phyloP scores from a whole-genome alignment of 2,329 filamentous ascomycete genomes.

The Claviceps pazoutovae region DNA sequence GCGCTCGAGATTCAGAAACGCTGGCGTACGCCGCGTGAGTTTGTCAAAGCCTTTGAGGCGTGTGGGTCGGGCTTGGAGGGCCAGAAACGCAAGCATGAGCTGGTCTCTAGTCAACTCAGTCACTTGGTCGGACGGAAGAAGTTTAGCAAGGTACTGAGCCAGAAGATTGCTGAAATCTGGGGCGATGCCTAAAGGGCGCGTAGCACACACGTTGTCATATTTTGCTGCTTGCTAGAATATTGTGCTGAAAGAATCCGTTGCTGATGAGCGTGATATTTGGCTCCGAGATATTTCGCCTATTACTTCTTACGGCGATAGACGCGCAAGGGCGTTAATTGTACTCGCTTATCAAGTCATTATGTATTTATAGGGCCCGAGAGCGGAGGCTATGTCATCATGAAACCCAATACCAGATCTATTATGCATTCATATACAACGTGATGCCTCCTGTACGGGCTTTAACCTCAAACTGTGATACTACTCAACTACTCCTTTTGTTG shows the following conservation, averaged over 20 bases:
- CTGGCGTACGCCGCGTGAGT: conserved; percentile 61
- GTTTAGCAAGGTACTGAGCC: conserved; percentile 49
- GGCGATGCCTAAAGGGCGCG: conserved; percentile 27
- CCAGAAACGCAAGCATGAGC: conserved; percentile 41
- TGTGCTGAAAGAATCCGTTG: too few species aligned
- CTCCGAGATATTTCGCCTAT: too few species aligned
- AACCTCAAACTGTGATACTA: background rate
- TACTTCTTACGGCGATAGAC: too few species aligned
- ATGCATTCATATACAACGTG: too few species aligned
- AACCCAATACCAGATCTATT: too few species aligned
- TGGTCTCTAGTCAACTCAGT: conserved; percentile 44
- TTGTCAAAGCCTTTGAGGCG: conserved; percentile 54
- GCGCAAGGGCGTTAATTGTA: background rate
- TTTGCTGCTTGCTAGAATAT: too few species aligned
- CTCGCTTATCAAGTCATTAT: background rate
- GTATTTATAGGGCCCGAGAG: too few species aligned
- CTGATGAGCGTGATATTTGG: too few species aligned
- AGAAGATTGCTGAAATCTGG: conserved; percentile 62
- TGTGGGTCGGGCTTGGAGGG: conserved; percentile 35
- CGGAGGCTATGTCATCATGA: too few species aligned
- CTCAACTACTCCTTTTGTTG: conserved; percentile 27
- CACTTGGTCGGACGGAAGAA: conserved; percentile 54
- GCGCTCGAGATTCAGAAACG: conserved; percentile 64
- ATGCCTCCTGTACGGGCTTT: too few species aligned
- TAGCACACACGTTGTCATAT: too few species aligned